Base-by-base conservation (phyloP, 345 rosid genomes). In the Salix udensis region DNA sequence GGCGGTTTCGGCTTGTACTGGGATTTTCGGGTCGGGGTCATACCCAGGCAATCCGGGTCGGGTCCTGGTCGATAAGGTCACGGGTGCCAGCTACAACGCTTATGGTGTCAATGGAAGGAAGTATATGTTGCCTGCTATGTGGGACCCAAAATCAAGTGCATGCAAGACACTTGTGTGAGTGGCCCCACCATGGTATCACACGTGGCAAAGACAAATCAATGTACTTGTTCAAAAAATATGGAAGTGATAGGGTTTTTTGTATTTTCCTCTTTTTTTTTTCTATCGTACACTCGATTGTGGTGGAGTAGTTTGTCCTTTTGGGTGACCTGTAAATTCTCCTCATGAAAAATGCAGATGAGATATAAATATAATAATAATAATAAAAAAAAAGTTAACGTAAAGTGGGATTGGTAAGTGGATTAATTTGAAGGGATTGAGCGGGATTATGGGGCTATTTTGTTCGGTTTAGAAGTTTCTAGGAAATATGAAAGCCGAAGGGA, bases 41-140 rank as follows among this genome's bases (percentile, higher is more conserved):
- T 94, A 92, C 74, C 91, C 97, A 6, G 97, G 98, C 0, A 89
- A 91, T 70, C 88, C 98, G 55, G 96, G 97, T 12, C 84, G 77
- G 79, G 82, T 88, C 6, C 83, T 90, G 52, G 89, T 87, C 26
- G 97, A 94, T 13, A 89, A 88, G 79, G 77, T 80, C 0, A 88
- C 86, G 1, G 97, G 97, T 5, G 96, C 95, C 48, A 92, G 98
- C 78, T 94, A 77, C 82, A 94, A 94, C 28, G 92, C 94, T 0
- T 50, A 89, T 75, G 97, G 97, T 13, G 76, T 79, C 9, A 87
- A 85, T 12, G 96, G 93, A 4, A 67, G 98, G 71, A 91, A 94
- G 86, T 93, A 84, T 68, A 78, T 94, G 60, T 42, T 93, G 48
- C 98, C 98, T 19, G 98, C 98, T 12, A 86, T 90, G 93, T 94